phyloP scores from a whole-genome alignment of 352 stramenopile genomes.

The Globisporangium uncinulatum region DNA sequence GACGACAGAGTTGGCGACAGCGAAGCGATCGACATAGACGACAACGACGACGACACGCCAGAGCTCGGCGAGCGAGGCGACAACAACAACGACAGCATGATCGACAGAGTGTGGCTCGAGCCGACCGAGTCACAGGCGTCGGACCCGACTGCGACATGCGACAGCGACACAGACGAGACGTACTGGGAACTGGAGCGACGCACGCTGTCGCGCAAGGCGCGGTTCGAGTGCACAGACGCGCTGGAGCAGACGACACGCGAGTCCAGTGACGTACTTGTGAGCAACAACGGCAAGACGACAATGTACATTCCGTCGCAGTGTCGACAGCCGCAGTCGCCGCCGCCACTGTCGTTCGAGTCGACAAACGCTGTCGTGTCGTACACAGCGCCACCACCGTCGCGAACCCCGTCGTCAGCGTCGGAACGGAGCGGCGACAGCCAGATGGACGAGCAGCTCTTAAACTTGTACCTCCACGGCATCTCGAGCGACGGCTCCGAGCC shows the following conservation, averaged over 20 bases:
- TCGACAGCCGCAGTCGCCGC: neutral
- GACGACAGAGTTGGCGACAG: neutral
- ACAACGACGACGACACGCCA: neutral
- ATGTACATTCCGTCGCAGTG: slow-evolving; percentile 41
- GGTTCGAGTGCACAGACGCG: slow-evolving; percentile 22
- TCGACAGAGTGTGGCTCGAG: neutral
- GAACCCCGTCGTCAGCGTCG: neutral
- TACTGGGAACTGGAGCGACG: slow-evolving; percentile 11
- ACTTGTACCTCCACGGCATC: slow-evolving; percentile 57
- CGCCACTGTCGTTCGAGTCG: neutral
- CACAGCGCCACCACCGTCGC: neutral
- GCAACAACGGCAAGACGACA: slow-evolving; percentile 34
- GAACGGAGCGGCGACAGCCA: slow-evolving; percentile 18
- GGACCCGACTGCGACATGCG: slow-evolving; percentile 11
- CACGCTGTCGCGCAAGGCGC: slow-evolving; percentile 14
- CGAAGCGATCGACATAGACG: slow-evolving; percentile 2
- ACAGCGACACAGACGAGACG: slow-evolving; percentile 4
- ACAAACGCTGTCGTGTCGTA: slow-evolving; percentile 3
- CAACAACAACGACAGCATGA: neutral
- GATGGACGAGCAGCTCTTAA: slow-evolving; percentile 53
- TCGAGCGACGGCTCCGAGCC: slow-evolving; percentile 18
- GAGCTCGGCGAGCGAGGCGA: neutral
- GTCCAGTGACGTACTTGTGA: slow-evolving; percentile 23
- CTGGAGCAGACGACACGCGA: slow-evolving; percentile 2
- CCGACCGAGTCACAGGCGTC: slow-evolving; percentile 6